phyloP scores from a whole-genome alignment of 2,329 filamentous ascomycete genomes.

The Phyllachora maydis region DNA sequence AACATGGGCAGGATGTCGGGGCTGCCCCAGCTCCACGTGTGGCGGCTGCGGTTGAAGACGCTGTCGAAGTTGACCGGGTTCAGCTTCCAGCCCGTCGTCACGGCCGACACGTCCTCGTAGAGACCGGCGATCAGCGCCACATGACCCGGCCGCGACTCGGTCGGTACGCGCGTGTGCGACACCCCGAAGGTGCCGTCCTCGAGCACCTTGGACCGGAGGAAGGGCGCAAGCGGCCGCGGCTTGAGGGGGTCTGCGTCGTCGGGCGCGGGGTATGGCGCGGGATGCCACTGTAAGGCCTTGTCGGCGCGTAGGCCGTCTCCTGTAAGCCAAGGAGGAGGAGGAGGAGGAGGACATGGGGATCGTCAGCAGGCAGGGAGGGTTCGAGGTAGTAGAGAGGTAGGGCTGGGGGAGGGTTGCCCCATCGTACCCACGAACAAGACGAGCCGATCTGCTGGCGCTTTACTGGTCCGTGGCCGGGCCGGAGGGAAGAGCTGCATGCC shows the following conservation, averaged over 20 bases:
- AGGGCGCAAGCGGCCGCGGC: slow-evolving; percentile 72
- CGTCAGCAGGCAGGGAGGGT: not conserved
- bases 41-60: slow-evolving; percentile 87
- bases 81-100: slow-evolving; percentile 94
- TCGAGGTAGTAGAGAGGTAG: not conserved
- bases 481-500: slow-evolving; percentile 75
- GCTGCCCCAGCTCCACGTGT: slow-evolving; percentile 99
- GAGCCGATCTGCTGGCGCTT: slow-evolving; percentile 71
- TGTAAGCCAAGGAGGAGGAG: slow-evolving; percentile 9
- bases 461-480: slow-evolving; percentile 32
- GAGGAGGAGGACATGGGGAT: not conserved
- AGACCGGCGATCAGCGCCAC: slow-evolving; percentile 91
- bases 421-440: slow-evolving; percentile 78
- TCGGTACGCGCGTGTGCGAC: slow-evolving; percentile 90
- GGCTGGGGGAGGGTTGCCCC: slow-evolving; percentile 2
- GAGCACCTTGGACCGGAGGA: slow-evolving; percentile 72
- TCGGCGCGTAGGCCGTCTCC: slow-evolving; percentile 89
- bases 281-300: slow-evolving; percentile 89
- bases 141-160: slow-evolving; percentile 88
- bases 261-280: slow-evolving; percentile 59
- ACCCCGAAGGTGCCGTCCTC: slow-evolving; percentile 89
- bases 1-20: slow-evolving; percentile 98
- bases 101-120: slow-evolving; percentile 94
- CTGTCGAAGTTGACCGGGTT: slow-evolving; percentile 98
- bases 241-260: slow-evolving; percentile 41